Percentiles rank a stretch among this genome's conserved stretches.
phyloP scores from a whole-genome alignment of 306 rosid species.

The Corylus americana region DNA sequence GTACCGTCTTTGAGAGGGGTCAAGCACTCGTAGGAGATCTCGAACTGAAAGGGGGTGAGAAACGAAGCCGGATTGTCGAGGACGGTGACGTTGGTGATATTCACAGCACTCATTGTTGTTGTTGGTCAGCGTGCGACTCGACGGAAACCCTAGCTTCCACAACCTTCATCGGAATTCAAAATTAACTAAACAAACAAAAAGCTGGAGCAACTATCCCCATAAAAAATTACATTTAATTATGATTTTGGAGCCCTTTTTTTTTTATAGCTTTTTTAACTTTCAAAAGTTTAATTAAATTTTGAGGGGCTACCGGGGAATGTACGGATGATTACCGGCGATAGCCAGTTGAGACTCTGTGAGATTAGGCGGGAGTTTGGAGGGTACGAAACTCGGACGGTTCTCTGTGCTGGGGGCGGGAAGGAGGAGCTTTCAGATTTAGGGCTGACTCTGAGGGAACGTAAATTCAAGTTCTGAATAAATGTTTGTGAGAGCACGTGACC shows the following conservation, averaged over 20 bases:
- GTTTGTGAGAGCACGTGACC: neutral
- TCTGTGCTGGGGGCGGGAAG: slow-evolving; percentile 3
- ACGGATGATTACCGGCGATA: slow-evolving; percentile 13
- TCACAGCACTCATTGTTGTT: slow-evolving; percentile 78
- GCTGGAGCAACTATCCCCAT: neutral
- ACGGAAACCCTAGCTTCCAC: slow-evolving; percentile 28
- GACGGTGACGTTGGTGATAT: slow-evolving; percentile 85
- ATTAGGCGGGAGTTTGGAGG: slow-evolving; percentile 35
- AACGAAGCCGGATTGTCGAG: slow-evolving; percentile 78
- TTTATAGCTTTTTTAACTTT: neutral
- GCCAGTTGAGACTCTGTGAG: slow-evolving; percentile 8
- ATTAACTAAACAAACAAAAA: neutral
- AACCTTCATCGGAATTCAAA: slow-evolving; percentile 30
- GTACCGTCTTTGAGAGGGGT: slow-evolving; percentile 72
- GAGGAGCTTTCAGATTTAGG: neutral
- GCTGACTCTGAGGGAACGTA: neutral
- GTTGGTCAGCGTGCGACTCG: neutral
- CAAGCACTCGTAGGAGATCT: slow-evolving; percentile 87
- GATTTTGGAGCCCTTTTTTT: neutral
- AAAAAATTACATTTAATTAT: neutral
- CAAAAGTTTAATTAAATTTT: neutral
- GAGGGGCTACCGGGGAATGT: neutral
- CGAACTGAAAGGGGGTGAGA: slow-evolving; percentile 79
- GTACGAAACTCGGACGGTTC: neutral
- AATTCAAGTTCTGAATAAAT: neutral